Evolutionary conservation across 2,329 filamentous ascomycete species (phyloP), one percentile per base, ranked within the genome.

Genomic region (Blastomyces parvus): DNA sequence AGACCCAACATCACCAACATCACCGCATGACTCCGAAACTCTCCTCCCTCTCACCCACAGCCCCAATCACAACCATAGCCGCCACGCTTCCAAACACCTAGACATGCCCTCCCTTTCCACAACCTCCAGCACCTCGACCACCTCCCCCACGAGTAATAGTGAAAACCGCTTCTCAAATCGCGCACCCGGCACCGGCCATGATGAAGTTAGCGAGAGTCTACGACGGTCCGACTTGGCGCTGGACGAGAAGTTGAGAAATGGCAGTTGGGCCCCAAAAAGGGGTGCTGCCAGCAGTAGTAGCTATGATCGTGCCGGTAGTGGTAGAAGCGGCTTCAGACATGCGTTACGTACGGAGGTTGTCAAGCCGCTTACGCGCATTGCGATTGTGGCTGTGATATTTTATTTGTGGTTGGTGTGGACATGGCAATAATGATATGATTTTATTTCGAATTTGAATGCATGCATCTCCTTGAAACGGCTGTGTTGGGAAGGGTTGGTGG

Each of bases 371-470:
- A 85, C 83, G 77, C 79, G 83, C 58, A 86, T 91, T 3, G 80
- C 80, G 6, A 84, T 83, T 80, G 82, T 89, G 73, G 85, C 84
- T 25, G 73, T 86, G 55, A 67, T 78, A 17, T 86, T 86, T 73
- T 94, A 89, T 80, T 79, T 80, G 38, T 89, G 86, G 76, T 76
- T 93, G 68, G 80, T 87, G 63, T 85, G 83, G 76, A 81, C 81
- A 70, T 86, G 87, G 66, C 90, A 36, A n/a, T 55, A 30, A 55
- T 55, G 50, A 8, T 14, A 19, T 27, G 6, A 5, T 27, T 17
- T 53, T 63, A 30, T 53, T 27, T 36, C 36, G 25, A 17, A 55
- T 36, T 55, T 55, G 14, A 22, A 33, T 48, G 44, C n/a, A 48
- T 48, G 44, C 22, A 11, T 22, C 5, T n/a, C 17, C 19, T 8